Conservation (phyloP, 169 alveolate genomes). For the Plasmodium adleri region DNA sequence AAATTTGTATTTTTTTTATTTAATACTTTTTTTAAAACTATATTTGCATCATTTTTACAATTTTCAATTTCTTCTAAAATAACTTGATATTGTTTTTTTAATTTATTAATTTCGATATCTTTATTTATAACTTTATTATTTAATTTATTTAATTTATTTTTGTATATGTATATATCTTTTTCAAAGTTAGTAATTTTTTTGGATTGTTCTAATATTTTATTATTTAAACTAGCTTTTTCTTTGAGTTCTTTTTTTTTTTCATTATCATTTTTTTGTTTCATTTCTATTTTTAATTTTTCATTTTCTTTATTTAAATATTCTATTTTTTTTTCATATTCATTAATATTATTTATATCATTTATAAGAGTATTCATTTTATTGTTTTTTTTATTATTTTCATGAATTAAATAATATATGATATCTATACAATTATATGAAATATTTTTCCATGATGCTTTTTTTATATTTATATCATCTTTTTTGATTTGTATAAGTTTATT, state of each 20-base stretch:
- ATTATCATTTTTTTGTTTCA: constrained; percentile 29
- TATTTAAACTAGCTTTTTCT: constrained; percentile 32
- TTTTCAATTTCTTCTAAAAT: constrained; percentile 60
- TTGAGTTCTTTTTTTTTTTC: constrained; percentile 41
- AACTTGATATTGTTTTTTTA: constrained; percentile 36
- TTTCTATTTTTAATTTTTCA: constrained; percentile 48
- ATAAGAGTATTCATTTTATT: constrained; percentile 49
- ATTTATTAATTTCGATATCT: constrained; percentile 49
- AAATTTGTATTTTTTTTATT: constrained; percentile 47
- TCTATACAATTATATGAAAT: constrained; percentile 48
- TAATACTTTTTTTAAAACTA: constrained; percentile 31
- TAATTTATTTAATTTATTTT: constrained; percentile 42
- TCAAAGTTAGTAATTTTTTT: constrained; percentile 56
- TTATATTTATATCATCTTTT: constrained; percentile 20
- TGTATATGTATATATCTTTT: constrained; percentile 61
- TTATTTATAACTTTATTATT: constrained; percentile 36
- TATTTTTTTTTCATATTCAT: constrained; percentile 65
- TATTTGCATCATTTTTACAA: constrained; percentile 62
- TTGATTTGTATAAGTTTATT: constrained; percentile 19
- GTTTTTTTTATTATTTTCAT: constrained; percentile 63
- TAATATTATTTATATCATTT: constrained; percentile 56
- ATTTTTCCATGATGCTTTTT: constrained; percentile 26
- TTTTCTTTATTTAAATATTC: constrained; percentile 45
- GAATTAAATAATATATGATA: constrained; percentile 22
- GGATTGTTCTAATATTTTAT: constrained; percentile 36